A percentile compares a stretch with the other conserved stretches of the same genome.
Evolutionary conservation across 441 rosid species (phyloP).

Genomic region (Populus hybrid): DNA sequence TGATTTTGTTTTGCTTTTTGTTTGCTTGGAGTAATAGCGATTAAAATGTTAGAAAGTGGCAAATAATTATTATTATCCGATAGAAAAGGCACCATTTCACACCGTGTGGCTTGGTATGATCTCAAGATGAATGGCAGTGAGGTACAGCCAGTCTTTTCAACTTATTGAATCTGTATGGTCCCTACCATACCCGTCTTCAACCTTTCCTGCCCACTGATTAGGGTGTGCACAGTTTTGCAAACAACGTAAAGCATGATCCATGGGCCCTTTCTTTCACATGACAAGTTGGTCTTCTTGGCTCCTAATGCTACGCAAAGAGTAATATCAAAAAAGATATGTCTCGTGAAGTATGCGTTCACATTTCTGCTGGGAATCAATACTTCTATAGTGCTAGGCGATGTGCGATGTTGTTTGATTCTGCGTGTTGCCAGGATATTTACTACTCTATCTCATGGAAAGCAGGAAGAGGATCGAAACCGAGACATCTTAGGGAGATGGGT

Average conservation of each 20-base stretch:
- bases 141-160: neutral
- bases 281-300: neutral
- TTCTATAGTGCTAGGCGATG: too few relatives aligned
- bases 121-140: neutral
- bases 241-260: neutral
- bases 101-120: neutral
- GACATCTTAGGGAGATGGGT: too few relatives aligned
- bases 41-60: neutral
- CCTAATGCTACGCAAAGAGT: neutral
- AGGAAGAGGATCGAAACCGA: too few relatives aligned
- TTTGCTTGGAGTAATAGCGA: neutral
- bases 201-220: neutral
- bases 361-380: neutral
- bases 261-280: neutral
- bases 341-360: neutral
- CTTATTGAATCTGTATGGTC: neutral
- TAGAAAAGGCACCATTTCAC: neutral
- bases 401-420: too few relatives aligned
- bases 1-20: neutral
- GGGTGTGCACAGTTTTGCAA: neutral
- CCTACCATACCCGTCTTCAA: neutral
- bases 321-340: neutral
- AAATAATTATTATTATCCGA: neutral
- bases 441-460: too few relatives aligned
- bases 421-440: too few relatives aligned